Conservation (phyloP, 2,329 filamentous ascomycete species). For the Trichoderma sp. region DNA sequence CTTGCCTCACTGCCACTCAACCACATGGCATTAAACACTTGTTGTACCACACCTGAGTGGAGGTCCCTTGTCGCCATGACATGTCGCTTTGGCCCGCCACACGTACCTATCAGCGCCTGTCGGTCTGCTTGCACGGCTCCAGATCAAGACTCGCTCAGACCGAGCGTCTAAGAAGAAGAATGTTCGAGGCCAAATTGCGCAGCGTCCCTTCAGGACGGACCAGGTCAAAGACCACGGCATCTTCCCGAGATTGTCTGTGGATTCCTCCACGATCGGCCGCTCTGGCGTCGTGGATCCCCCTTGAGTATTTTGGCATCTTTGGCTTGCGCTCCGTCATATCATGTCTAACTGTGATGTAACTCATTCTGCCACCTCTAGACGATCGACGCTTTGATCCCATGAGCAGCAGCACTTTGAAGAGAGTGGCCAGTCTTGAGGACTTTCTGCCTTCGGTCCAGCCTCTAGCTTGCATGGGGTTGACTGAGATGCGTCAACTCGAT, state of each 20-base stretch:
- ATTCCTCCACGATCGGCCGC: not conserved
- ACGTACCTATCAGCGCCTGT: not conserved
- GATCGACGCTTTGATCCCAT: conserved; percentile 12
- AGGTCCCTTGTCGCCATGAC: conserved; percentile 17
- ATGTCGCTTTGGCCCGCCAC: conserved; percentile 15
- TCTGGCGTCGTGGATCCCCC: not conserved
- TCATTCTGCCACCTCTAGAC: conserved; percentile 11
- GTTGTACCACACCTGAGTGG: conserved; percentile 20
- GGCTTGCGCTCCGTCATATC: conserved; percentile 2
- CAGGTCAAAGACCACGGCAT: not conserved
- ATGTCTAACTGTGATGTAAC: not conserved
- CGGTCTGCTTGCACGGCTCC: conserved; percentile 1
- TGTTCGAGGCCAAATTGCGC: not conserved
- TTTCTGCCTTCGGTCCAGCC: conserved; percentile 4
- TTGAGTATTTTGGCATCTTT: not conserved
- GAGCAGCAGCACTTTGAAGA: conserved; percentile 3
- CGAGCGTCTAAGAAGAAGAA: not conserved
- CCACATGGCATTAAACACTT: conserved; percentile 23
- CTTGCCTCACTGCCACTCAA: conserved; percentile 22
- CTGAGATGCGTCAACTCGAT: not conserved
- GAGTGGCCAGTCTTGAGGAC: conserved; percentile 1
- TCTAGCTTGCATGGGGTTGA: conserved; percentile 11
- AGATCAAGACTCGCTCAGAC: not conserved
- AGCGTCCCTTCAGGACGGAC: not conserved
- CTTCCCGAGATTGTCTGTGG: conserved; percentile 4